Evolutionary conservation across 1,139 yeast species (phyloP).

Genomic region (Yamadazyma blattariae): DNA sequence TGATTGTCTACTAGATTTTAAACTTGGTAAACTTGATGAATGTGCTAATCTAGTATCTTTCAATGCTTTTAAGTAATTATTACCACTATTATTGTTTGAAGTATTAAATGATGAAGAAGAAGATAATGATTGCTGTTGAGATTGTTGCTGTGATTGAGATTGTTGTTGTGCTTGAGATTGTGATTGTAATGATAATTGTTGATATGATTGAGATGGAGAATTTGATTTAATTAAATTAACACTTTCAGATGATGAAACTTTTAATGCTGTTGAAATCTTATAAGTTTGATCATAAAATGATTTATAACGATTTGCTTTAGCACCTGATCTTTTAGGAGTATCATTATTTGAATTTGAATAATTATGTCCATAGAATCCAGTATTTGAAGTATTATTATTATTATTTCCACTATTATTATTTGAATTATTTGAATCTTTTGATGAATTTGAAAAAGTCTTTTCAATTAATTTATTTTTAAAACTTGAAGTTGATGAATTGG

Average conservation of each 20-base stretch:
- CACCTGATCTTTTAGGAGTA: conserved; percentile 40
- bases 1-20: conserved; percentile 10
- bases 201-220: conserved; percentile 11
- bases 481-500: conserved; percentile 37
- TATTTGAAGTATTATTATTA: not conserved
- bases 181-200: conserved; percentile 3
- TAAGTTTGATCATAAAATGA: conserved; percentile 49
- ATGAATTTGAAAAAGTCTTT: conserved; percentile 33
- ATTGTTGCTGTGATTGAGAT: not conserved
- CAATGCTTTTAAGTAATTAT: conserved; percentile 4
- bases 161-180: not conserved
- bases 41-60: conserved; percentile 28
- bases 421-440: conserved; percentile 23
- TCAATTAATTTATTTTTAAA: conserved; percentile 27
- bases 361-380: not conserved
- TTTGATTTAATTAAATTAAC: conserved; percentile 29
- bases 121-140: too few species aligned
- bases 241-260: conserved; percentile 43
- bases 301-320: conserved; percentile 51
- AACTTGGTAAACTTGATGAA: conserved; percentile 37
- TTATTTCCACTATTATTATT: not conserved
- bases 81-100: not conserved
- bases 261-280: conserved; percentile 45
- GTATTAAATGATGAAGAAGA: not conserved
- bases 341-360: conserved; percentile 1